Conservation (phyloP, 345 rosid genomes). For the Brassica juncea region DNA sequence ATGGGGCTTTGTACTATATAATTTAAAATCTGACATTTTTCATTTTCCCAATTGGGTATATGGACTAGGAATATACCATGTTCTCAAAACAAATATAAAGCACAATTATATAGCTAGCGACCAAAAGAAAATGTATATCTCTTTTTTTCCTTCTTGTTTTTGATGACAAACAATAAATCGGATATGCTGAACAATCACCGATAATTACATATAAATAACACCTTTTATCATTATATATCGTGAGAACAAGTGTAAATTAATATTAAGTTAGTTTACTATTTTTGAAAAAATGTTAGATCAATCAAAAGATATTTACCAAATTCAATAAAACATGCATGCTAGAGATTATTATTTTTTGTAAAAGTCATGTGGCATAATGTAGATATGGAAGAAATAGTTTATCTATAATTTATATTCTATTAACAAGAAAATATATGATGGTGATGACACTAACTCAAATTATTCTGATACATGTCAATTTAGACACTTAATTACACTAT, state of each 20-base stretch:
- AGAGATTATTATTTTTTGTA: background rate
- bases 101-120: background rate
- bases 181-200: conserved; percentile 3
- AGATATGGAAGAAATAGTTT: background rate
- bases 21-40: conserved; percentile 27
- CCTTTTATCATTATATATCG: background rate
- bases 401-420: background rate
- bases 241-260: background rate
- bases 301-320: background rate
- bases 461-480: background rate
- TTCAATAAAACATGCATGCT: background rate
- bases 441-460: background rate
- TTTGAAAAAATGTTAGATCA: background rate
- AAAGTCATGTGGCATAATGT: background rate
- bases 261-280: background rate
- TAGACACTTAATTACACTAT: background rate
- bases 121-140: background rate
- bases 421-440: background rate
- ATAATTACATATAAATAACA: background rate
- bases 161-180: conserved; percentile 1
- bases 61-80: conserved; percentile 52
- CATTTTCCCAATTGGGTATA: conserved; percentile 66
- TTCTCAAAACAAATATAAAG: conserved; percentile 13
- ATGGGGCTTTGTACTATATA: conserved; percentile 28
- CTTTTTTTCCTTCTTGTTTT: background rate